Conservation (phyloP, 768 basidiomycete genomes). For the Cyclocybe aegerita region DNA sequence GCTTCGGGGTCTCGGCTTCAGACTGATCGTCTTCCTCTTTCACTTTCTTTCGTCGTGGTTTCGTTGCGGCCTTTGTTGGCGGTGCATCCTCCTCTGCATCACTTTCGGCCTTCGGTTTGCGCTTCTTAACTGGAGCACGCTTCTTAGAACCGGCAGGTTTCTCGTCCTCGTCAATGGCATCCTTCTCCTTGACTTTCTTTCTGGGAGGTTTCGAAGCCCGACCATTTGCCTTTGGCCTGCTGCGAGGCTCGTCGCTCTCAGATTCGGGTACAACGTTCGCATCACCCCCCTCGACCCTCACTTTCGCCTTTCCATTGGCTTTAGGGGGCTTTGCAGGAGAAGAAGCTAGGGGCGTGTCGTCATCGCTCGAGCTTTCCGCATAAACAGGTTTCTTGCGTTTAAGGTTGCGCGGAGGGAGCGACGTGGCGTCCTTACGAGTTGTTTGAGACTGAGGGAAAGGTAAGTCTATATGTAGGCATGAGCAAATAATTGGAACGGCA, state of each 20-base stretch:
- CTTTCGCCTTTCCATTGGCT: constrained; percentile 40
- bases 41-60: constrained; percentile 49
- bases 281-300: constrained; percentile 31
- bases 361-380: constrained; percentile 65
- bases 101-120: constrained; percentile 50
- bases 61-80: constrained; percentile 42
- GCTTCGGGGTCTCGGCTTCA: constrained; percentile 41
- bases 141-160: constrained; percentile 38
- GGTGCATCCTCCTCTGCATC: constrained; percentile 44
- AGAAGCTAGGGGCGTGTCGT: constrained; percentile 71
- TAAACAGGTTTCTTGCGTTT: constrained; percentile 65
- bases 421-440: constrained; percentile 45
- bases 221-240: constrained; percentile 44
- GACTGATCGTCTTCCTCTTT: constrained; percentile 51
- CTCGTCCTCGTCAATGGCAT: constrained; percentile 36
- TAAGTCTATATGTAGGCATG: constrained; percentile 14
- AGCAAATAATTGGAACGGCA: constrained; percentile 4
- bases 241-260: constrained; percentile 44
- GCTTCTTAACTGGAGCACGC: constrained; percentile 32
- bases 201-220: constrained; percentile 53
- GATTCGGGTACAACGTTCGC: constrained; percentile 29
- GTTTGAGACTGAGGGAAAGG: constrained; percentile 51
- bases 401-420: constrained; percentile 33
- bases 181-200: constrained; percentile 65
- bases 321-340: constrained; percentile 56